Evolutionary conservation across 2,329 filamentous ascomycete genomes (phyloP).

Genomic region (Alternaria triticina): DNA sequence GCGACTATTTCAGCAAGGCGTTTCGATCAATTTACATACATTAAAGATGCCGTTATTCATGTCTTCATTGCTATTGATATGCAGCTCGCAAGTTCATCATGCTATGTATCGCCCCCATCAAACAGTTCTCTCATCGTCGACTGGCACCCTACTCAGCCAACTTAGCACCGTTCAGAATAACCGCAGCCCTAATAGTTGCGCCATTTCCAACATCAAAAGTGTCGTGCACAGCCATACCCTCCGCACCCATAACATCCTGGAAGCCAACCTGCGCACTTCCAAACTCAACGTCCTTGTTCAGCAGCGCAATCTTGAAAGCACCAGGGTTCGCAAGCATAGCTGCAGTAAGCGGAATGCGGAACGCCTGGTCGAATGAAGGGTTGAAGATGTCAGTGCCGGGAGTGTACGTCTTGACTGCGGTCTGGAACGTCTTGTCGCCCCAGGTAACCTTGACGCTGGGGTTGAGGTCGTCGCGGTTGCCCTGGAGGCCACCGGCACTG

Average conservation of each 20-base stretch:
- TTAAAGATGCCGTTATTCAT: not conserved
- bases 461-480: conserved; percentile 53
- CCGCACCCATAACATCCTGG: conserved; percentile 30
- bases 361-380: conserved; percentile 56
- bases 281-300: conserved; percentile 37
- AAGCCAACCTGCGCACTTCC: conserved; percentile 36
- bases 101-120: not conserved
- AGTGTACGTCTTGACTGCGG: conserved; percentile 51
- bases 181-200: conserved; percentile 29
- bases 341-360: conserved; percentile 52
- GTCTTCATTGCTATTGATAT: not conserved
- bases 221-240: conserved; percentile 26
- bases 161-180: conserved; percentile 33
- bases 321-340: conserved; percentile 31
- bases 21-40: not conserved
- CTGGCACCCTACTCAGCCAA: conserved; percentile 10
- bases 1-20: not conserved
- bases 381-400: conserved; percentile 58
- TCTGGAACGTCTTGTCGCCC: conserved; percentile 52
- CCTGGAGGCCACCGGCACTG: conserved; percentile 51
- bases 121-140: not conserved
- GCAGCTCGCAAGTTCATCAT: not conserved
- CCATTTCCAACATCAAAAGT: conserved; percentile 37
- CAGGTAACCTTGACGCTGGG: conserved; percentile 56
- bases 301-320: conserved; percentile 33